Conservation (phyloP, 768 basidiomycete genomes). For the Podaxis sp. region DNA sequence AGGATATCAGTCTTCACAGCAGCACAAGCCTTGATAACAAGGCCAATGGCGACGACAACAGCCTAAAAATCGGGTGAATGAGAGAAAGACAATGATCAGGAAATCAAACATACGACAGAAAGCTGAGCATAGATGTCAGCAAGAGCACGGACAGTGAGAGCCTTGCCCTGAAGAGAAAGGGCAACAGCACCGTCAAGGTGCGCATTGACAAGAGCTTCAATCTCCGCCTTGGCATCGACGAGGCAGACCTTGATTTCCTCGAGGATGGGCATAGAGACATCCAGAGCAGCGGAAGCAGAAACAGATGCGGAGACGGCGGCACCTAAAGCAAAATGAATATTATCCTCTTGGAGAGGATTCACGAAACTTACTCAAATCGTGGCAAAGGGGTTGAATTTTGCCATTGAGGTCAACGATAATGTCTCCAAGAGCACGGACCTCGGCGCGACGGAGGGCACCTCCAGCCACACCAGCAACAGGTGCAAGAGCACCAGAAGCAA, state of each 20-base stretch:
- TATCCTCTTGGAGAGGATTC: background rate
- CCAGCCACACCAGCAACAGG: background rate
- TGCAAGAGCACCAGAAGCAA: background rate
- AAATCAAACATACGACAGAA: conserved; percentile 17
- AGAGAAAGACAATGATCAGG: background rate
- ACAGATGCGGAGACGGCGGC: background rate
- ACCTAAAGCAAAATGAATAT: background rate
- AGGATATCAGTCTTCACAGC: conserved; percentile 16
- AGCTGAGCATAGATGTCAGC: conserved; percentile 14
- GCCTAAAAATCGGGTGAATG: background rate
- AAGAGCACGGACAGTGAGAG: conserved; percentile 17
- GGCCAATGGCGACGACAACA: background rate
- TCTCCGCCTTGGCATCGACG: conserved; percentile 10
- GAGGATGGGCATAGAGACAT: conserved; percentile 19
- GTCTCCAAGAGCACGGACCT: background rate
- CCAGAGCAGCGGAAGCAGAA: conserved; percentile 7
- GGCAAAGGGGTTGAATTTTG: conserved; percentile 13
- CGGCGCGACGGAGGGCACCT: background rate
- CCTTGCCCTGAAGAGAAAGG: conserved; percentile 18
- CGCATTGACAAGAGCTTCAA: conserved; percentile 19
- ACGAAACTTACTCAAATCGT: background rate
- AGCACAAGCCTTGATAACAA: conserved; percentile 1
- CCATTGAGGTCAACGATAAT: conserved; percentile 13
- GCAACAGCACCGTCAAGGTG: conserved; percentile 4
- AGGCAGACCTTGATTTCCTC: conserved; percentile 17